Percentiles rank a stretch among this genome's conserved stretches.
Evolutionary conservation across 306 rosid species (phyloP).

Genomic region (Vicia villosa): DNA sequence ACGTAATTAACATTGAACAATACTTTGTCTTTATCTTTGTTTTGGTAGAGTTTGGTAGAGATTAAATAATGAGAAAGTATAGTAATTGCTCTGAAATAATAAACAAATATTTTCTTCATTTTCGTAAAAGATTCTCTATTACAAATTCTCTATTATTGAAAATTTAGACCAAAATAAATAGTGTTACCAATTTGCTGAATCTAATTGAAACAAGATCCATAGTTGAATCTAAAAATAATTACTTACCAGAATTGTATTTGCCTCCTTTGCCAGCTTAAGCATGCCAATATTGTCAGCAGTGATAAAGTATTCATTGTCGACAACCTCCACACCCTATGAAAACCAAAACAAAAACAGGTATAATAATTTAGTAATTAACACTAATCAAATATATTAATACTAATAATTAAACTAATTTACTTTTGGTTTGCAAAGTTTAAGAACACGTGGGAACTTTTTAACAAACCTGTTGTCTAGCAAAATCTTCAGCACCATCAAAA

Average conservation of each 20-base stretch:
- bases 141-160: too few species aligned
- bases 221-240: not conserved
- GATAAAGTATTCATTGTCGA: constrained; percentile 82
- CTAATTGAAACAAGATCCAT: not conserved
- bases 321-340: constrained; percentile 73
- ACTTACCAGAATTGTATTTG: constrained; percentile 78
- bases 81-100: too few species aligned
- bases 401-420: not conserved
- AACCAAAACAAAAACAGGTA: not conserved
- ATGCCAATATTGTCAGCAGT: constrained; percentile 80
- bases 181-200: not conserved
- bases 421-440: not conserved
- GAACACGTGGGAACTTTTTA: not conserved
- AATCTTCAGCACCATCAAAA: constrained; percentile 82
- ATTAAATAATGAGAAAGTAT: not conserved
- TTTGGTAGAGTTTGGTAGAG: not conserved
- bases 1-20: not conserved
- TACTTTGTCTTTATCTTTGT: not conserved
- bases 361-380: constrained; percentile 38
- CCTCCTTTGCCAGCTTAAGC: constrained; percentile 88
- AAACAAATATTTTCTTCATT: too few species aligned
- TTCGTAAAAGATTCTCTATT: too few species aligned
- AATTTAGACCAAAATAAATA: too few species aligned
- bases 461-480: constrained; percentile 82
- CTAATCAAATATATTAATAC: not conserved